phyloP scores from a whole-genome alignment of 495 filamentous ascomycete genomes.

The Penicillium argentinense region DNA sequence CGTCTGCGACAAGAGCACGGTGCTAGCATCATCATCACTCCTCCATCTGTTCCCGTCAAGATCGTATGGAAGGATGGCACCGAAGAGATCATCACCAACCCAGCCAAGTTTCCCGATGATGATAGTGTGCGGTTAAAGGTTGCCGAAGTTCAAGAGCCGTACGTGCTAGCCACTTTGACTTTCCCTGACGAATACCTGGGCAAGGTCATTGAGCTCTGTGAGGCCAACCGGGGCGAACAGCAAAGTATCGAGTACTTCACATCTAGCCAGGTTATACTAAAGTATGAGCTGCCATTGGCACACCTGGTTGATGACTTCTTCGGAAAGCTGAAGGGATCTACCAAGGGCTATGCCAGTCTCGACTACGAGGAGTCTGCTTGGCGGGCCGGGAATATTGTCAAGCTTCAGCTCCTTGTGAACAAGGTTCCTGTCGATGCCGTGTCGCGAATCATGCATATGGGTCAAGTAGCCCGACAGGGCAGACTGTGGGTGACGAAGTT shows the following conservation, averaged over 20 bases:
- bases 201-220: slow-evolving; percentile 92
- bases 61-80: slow-evolving; percentile 72
- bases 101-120: slow-evolving; percentile 78
- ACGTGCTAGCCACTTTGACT: slow-evolving; percentile 82
- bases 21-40: slow-evolving; percentile 93
- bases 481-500: slow-evolving; percentile 92
- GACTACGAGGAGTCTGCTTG: slow-evolving; percentile 96
- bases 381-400: slow-evolving; percentile 75
- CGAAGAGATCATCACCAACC: slow-evolving; percentile 76
- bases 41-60: slow-evolving; percentile 90
- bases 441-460: slow-evolving; percentile 80
- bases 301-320: slow-evolving; percentile 97
- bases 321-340: slow-evolving; percentile 89
- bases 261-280: slow-evolving; percentile 90
- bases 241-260: slow-evolving; percentile 87
- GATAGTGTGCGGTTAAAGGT: slow-evolving; percentile 60
- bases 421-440: slow-evolving; percentile 91
- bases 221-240: slow-evolving; percentile 83
- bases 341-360: slow-evolving; percentile 78
- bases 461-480: slow-evolving; percentile 74
- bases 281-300: slow-evolving; percentile 83
- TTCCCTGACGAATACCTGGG: slow-evolving; percentile 92
- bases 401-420: slow-evolving; percentile 92
- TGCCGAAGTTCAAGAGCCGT: slow-evolving; percentile 77
- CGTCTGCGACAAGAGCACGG: slow-evolving; percentile 94